phyloP scores from a whole-genome alignment of 2,329 filamentous ascomycete genomes.

The Phialocephala subalpina region DNA sequence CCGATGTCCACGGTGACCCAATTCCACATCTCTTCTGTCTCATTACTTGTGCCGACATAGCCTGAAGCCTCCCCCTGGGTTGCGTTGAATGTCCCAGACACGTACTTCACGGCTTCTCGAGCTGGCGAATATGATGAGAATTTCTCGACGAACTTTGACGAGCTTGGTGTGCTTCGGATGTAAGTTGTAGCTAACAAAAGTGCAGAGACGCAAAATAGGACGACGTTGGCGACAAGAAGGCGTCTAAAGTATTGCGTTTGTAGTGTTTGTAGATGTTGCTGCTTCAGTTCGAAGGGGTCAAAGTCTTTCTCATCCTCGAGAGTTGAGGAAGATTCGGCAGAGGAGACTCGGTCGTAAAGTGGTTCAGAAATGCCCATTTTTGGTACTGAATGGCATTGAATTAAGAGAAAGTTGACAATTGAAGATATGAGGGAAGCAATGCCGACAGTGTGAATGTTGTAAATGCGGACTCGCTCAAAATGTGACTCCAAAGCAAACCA shows the following conservation, averaged over 20 bases:
- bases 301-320: slow-evolving; percentile 3
- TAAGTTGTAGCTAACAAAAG: slow-evolving; percentile 15
- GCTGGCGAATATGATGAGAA: slow-evolving; percentile 23
- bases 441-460: no score
- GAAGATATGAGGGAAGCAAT: no score
- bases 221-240: slow-evolving; percentile 14
- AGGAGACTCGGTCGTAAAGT: slow-evolving; percentile 18
- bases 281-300: slow-evolving; percentile 18
- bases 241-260: slow-evolving; percentile 4
- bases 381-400: neutral
- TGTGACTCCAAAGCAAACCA: no score
- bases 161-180: slow-evolving; percentile 20
- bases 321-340: slow-evolving; percentile 10
- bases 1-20: slow-evolving; percentile 47
- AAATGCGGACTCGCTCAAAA: no score
- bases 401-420: neutral
- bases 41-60: slow-evolving; percentile 24
- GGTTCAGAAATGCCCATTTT: slow-evolving; percentile 13
- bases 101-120: slow-evolving; percentile 23
- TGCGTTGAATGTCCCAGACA: slow-evolving; percentile 22
- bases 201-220: slow-evolving; percentile 19
- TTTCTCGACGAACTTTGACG: slow-evolving; percentile 13
- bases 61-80: slow-evolving; percentile 14
- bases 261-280: slow-evolving; percentile 6
- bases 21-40: slow-evolving; percentile 26